phyloP scores from a whole-genome alignment of 495 filamentous ascomycete species.

The Xylaria intraflava region DNA sequence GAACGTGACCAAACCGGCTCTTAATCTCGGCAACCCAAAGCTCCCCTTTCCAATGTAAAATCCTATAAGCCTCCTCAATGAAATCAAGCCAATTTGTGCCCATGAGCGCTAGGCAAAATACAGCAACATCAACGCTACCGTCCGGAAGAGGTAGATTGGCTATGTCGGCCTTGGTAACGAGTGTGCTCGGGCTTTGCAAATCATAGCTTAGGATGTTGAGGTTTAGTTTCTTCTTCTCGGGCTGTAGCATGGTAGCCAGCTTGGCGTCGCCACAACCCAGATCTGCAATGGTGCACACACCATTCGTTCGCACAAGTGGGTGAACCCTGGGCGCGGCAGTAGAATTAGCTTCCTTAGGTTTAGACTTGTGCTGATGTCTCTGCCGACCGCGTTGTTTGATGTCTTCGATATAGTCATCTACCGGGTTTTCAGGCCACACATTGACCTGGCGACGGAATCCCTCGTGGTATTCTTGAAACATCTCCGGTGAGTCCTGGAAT shows the following conservation, averaged over 20 bases:
- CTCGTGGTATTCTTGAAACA: conserved; percentile 90
- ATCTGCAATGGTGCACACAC: conserved; percentile 74
- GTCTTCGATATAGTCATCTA: conserved; percentile 68
- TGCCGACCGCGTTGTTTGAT: conserved; percentile 53
- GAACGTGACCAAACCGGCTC: conserved; percentile 67
- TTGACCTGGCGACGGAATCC: conserved; percentile 92
- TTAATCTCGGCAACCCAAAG: conserved; percentile 97
- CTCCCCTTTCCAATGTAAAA: conserved; percentile 87
- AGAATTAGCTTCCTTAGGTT: conserved; percentile 17
- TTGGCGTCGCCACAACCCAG: conserved; percentile 54
- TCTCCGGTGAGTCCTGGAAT: conserved; percentile 73
- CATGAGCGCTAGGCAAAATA: conserved; percentile 96
- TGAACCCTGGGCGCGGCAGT: conserved; percentile 19
- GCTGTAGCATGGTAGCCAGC: conserved; percentile 64
- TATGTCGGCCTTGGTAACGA: conserved; percentile 84
- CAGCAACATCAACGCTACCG: conserved; percentile 68
- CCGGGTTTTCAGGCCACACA: conserved; percentile 92
- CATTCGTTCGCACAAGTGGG: conserved; percentile 41
- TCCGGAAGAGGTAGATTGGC: conserved; percentile 69
- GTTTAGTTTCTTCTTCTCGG: conserved; percentile 36
- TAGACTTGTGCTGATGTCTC: conserved; percentile 19
- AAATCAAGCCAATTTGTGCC: conserved; percentile 97
- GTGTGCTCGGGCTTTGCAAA: conserved; percentile 54
- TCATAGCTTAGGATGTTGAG: conserved; percentile 40
- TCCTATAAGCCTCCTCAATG: conserved; percentile 86